phyloP scores from a whole-genome alignment of 23 red algal species.

The Cyanidioschyzon merolae region DNA sequence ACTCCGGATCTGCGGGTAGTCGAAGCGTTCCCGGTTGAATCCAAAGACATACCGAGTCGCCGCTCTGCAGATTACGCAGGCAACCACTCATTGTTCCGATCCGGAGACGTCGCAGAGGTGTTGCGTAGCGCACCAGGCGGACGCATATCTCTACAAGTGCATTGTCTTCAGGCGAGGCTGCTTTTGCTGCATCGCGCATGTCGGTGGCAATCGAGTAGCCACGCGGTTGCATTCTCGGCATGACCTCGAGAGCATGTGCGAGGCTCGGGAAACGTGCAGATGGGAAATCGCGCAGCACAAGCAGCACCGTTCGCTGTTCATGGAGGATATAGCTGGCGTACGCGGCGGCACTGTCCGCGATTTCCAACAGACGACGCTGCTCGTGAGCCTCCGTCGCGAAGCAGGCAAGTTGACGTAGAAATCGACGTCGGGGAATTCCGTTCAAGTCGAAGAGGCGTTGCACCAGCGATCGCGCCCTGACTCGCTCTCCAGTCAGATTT shows the following conservation, averaged over 20 bases:
- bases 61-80: neutral
- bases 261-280: conserved; percentile 13
- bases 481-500: neutral
- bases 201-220: conserved; percentile 28
- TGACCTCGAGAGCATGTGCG: neutral
- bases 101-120: neutral
- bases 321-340: conserved; percentile 12
- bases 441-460: conserved; percentile 17
- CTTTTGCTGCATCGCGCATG: neutral
- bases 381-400: conserved; percentile 24
- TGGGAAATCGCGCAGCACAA: conserved; percentile 23
- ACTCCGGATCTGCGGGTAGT: neutral
- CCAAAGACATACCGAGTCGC: neutral
- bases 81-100: neutral
- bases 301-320: conserved; percentile 17
- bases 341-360: neutral
- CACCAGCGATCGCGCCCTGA: neutral
- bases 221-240: conserved; percentile 27
- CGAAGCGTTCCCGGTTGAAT: neutral
- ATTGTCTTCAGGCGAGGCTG: neutral
- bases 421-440: conserved; percentile 16
- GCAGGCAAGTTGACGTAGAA: conserved; percentile 12
- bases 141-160: conserved; percentile 9
- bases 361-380: neutral
- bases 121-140: conserved; percentile 15